Evolutionary conservation across 2,329 filamentous ascomycete genomes (phyloP).

Genomic region (Verticillium zaregamsianum): DNA sequence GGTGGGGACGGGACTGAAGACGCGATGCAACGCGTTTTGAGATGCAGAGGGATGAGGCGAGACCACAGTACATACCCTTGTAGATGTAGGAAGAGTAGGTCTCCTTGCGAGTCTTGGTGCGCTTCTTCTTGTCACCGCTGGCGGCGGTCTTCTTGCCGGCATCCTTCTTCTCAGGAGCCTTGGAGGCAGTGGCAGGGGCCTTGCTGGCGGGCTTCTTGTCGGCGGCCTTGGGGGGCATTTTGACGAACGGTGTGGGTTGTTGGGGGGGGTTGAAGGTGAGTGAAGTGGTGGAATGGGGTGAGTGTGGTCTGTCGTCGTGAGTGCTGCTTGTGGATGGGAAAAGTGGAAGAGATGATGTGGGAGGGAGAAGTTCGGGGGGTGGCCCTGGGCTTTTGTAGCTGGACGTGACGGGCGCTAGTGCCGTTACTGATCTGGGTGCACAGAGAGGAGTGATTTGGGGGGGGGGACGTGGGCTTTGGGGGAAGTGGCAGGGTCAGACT

Average conservation of each 20-base stretch:
- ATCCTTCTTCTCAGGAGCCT: slow-evolving; percentile 93
- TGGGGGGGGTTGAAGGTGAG: slow-evolving; percentile 16
- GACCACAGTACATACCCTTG: slow-evolving; percentile 68
- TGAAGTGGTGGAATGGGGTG: slow-evolving; percentile 7
- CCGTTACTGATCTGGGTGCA: slow-evolving; percentile 51
- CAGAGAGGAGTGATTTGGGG: slow-evolving; percentile 21
- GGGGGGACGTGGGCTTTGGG: not conserved
- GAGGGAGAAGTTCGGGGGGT: slow-evolving; percentile 43
- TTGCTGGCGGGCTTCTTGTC: slow-evolving; percentile 97
- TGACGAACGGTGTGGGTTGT: slow-evolving; percentile 21
- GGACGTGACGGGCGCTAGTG: slow-evolving; percentile 45
- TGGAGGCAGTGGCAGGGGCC: slow-evolving; percentile 73
- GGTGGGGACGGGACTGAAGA: not conserved
- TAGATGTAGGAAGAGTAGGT: slow-evolving; percentile 99
- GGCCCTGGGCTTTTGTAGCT: slow-evolving; percentile 57
- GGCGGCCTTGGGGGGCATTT: slow-evolving; percentile 97
- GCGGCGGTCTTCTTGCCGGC: slow-evolving; percentile 99
- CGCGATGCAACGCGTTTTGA: not conserved
- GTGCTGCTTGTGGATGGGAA: slow-evolving; percentile 20
- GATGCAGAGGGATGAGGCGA: not conserved
- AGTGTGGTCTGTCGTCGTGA: slow-evolving; percentile 10
- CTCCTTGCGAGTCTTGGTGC: slow-evolving; percentile 99
- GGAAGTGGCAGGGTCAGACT: too few species aligned
- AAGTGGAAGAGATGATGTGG: slow-evolving; percentile 41
- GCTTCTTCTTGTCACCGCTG: slow-evolving; percentile 99